These are phyloP conservation scores for Macaranga tanarius DNA, from an alignment of 441 rosid species.

Conservation along the genomic window DNA sequence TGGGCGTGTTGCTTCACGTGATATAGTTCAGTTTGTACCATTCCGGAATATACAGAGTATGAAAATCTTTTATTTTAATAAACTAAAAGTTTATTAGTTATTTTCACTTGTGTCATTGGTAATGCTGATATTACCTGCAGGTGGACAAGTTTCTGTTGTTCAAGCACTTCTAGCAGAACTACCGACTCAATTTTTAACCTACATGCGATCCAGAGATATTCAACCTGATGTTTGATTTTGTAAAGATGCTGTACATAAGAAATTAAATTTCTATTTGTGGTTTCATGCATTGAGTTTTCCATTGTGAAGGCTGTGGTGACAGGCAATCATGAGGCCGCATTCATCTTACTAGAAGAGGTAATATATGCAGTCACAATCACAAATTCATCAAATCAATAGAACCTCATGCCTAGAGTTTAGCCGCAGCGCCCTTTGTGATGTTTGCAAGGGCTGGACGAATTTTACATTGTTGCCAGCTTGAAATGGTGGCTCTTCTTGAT, in stretches of 20 bases:
- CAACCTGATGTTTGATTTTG: constrained; percentile 42
- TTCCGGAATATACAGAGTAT: constrained; percentile 70
- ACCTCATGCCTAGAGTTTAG: background rate
- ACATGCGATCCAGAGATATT: constrained; percentile 67
- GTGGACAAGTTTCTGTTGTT: constrained; percentile 68
- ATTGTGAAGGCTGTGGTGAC: constrained; percentile 13
- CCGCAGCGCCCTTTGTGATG: background rate
- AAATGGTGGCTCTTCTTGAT: background rate
- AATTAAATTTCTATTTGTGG: constrained; percentile 11
- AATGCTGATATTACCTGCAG: constrained; percentile 38
- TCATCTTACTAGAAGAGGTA: constrained; percentile 6
- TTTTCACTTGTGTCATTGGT: background rate
- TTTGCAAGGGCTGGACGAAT: constrained; percentile 6
- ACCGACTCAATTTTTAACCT: constrained; percentile 74
- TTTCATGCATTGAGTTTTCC: constrained; percentile 26
- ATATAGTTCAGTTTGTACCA: constrained; percentile 88
- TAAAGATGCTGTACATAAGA: constrained; percentile 35
- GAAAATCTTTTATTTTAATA: constrained; percentile 22
- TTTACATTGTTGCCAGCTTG: constrained; percentile 7
- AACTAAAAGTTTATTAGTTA: background rate
- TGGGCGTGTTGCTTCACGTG: constrained; percentile 85
- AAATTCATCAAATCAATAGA: background rate
- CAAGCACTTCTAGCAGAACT: constrained; percentile 81
- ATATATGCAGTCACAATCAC: background rate
- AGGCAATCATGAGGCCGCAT: constrained; percentile 8